phyloP scores from a whole-genome alignment of 2,329 filamentous ascomycete genomes.

The Metarhizium rileyi region DNA sequence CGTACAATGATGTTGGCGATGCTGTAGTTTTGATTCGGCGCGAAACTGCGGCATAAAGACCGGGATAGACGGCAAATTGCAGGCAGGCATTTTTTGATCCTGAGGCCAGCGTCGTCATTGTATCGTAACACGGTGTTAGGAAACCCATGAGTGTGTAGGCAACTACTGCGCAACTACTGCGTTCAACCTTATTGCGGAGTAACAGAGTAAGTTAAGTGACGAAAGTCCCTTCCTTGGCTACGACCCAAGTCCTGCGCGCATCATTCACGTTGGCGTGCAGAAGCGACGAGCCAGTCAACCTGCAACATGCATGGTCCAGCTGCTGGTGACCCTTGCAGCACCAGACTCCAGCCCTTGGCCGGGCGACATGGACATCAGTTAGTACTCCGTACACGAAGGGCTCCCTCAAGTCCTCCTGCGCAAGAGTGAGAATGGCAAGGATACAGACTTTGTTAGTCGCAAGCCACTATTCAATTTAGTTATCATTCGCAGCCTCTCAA shows the following conservation, averaged over 20 bases:
- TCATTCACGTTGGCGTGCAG: neutral
- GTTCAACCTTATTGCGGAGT: no score
- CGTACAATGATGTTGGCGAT: no score
- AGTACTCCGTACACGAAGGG: no score
- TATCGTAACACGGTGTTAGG: slow-evolving; percentile 1
- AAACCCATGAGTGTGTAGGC: neutral
- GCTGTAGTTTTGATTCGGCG: no score
- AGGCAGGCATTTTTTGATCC: no score
- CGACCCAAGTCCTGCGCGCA: neutral
- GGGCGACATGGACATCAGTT: neutral
- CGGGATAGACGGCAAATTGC: no score
- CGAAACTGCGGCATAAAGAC: no score
- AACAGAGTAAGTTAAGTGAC: neutral
- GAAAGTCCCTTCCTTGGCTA: neutral
- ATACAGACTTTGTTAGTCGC: neutral
- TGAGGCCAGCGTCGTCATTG: neutral
- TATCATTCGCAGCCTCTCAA: no score
- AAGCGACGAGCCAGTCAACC: slow-evolving; percentile 7
- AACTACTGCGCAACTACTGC: no score
- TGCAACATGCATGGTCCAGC: slow-evolving; percentile 1
- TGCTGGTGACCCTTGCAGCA: slow-evolving; percentile 1
- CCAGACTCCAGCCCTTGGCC: neutral
- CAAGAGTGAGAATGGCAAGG: no score
- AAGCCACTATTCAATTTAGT: neutral
- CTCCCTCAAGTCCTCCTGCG: no score